phyloP scores from a whole-genome alignment of 495 filamentous ascomycete species.

The Talaromyces adpressus region DNA sequence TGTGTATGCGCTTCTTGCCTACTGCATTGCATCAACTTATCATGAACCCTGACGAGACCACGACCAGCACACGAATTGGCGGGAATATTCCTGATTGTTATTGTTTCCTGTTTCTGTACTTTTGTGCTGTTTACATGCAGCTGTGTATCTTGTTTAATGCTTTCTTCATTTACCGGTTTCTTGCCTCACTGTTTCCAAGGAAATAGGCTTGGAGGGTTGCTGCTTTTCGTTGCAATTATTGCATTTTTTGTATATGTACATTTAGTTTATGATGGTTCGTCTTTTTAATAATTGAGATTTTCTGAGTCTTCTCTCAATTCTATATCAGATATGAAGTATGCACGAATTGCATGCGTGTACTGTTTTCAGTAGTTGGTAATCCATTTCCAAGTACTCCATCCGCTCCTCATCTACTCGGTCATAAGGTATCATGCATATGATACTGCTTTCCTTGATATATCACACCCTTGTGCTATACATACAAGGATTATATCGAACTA shows the following conservation, averaged over 20 bases:
- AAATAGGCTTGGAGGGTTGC: neutral
- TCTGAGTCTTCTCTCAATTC: neutral
- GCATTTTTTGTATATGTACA: neutral
- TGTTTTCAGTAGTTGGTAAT: neutral
- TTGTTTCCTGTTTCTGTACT: neutral
- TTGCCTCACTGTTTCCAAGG: neutral
- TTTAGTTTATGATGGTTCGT: neutral
- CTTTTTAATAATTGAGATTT: neutral
- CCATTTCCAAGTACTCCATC: neutral
- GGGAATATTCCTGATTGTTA: neutral
- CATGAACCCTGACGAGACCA: conserved; percentile 5
- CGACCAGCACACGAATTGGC: conserved; percentile 3
- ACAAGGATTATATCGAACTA: neutral
- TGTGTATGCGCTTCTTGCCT: neutral
- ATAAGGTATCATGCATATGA: neutral
- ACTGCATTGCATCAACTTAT: conserved; percentile 6
- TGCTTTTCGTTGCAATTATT: neutral
- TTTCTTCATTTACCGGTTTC: neutral
- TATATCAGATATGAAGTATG: neutral
- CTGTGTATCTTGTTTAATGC: neutral
- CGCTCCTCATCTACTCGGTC: neutral
- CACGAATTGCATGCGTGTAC: neutral
- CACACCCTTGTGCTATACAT: neutral
- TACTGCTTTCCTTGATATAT: neutral
- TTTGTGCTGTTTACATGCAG: neutral